These are phyloP conservation scores for Venturia asperata DNA, from an alignment of 2,329 filamentous ascomycete species.

Conservation along the genomic window DNA sequence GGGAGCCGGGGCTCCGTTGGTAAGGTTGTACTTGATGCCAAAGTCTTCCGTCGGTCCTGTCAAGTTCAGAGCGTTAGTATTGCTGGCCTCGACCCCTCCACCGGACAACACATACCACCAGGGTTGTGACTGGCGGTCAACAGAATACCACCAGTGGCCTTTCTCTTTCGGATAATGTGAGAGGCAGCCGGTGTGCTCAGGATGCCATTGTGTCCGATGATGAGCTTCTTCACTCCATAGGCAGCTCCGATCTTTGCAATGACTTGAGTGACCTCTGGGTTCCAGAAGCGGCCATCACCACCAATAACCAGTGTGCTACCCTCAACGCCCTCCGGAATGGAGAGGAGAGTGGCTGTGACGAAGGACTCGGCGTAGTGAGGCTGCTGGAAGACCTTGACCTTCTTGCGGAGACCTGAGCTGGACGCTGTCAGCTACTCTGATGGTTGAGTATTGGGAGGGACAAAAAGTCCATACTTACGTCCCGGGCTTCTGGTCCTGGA, in stretches of 20 bases:
- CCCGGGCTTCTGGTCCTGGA: slow-evolving; percentile 96
- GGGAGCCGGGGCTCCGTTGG: slow-evolving; percentile 91
- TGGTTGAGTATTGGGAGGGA: neutral
- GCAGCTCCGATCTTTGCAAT: slow-evolving; percentile 96
- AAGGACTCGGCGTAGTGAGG: slow-evolving; percentile 95
- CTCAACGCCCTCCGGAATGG: slow-evolving; percentile 88
- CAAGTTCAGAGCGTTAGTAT: neutral
- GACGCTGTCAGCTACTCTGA: slow-evolving; percentile 7
- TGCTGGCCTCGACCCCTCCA: slow-evolving; percentile 6
- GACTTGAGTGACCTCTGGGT: slow-evolving; percentile 90
- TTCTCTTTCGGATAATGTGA: slow-evolving; percentile 88
- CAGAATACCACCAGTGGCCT: slow-evolving; percentile 93
- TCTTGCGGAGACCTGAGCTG: slow-evolving; percentile 96
- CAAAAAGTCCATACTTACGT: slow-evolving; percentile 62
- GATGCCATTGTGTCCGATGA: slow-evolving; percentile 94
- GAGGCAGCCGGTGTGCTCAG: slow-evolving; percentile 93
- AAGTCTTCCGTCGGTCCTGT: slow-evolving; percentile 88
- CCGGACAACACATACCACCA: slow-evolving; percentile 60
- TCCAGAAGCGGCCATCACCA: slow-evolving; percentile 95
- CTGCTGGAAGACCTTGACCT: slow-evolving; percentile 96
- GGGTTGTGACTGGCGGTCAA: slow-evolving; percentile 98
- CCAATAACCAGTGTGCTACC: slow-evolving; percentile 91
- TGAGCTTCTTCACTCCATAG: slow-evolving; percentile 97
- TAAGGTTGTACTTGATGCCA: slow-evolving; percentile 98
- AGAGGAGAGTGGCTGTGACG: slow-evolving; percentile 85